phyloP scores from a whole-genome alignment of 176 grass and related monocot species.

The Oryza punctata region DNA sequence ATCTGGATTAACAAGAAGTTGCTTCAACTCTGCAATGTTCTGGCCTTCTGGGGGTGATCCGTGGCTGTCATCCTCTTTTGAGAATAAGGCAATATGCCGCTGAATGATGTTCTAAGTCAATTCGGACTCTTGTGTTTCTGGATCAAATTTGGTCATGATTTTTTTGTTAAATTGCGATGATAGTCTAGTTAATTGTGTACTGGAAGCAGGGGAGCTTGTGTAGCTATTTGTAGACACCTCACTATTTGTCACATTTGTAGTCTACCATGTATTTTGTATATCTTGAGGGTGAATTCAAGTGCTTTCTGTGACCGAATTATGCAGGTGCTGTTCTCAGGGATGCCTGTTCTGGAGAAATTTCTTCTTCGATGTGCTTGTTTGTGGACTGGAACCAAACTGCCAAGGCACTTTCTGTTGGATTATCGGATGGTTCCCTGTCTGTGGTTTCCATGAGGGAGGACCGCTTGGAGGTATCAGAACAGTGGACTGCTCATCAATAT shows the following conservation, averaged over 20 bases:
- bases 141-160: conserved; percentile 5
- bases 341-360: conserved; percentile 53
- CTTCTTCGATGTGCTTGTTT: conserved; percentile 89
- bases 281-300: conserved; percentile 21
- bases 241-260: conserved; percentile 18
- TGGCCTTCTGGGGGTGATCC: background rate
- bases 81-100: background rate
- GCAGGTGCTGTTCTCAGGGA: conserved; percentile 61
- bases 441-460: conserved; percentile 65
- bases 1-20: background rate
- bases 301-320: conserved; percentile 24
- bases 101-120: conserved; percentile 5
- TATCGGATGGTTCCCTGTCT: conserved; percentile 86
- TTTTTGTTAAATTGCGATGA: background rate
- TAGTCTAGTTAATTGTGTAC: background rate
- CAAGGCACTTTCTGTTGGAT: conserved; percentile 60
- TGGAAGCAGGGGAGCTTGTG: background rate
- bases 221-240: background rate
- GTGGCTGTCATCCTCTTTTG: background rate
- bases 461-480: conserved; percentile 62
- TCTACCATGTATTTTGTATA: conserved; percentile 10
- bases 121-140: background rate
- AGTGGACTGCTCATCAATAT: conserved; percentile 81
- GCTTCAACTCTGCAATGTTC: background rate
- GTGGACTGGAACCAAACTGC: conserved; percentile 68